Conservation (phyloP, 805 yeast genomes). For the Lachancea fermentati region DNA sequence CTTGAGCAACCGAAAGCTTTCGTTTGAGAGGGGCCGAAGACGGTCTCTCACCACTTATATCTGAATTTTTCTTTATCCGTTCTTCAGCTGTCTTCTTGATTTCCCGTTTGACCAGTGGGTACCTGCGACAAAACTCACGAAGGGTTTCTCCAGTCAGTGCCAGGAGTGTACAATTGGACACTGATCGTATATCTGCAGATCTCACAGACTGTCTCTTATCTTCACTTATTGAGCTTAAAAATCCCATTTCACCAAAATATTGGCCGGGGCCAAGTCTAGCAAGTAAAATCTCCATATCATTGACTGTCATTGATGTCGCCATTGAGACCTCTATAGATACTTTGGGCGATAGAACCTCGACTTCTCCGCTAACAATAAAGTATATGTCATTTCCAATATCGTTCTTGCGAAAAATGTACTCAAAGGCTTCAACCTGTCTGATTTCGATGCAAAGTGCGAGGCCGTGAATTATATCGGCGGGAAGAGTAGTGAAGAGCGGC, state of each 20-base stretch:
- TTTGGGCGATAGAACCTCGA: constrained; percentile 49
- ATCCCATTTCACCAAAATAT: constrained; percentile 76
- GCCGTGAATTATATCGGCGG: constrained; percentile 54
- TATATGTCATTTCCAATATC: constrained; percentile 59
- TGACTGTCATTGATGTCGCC: constrained; percentile 36
- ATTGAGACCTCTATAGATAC: constrained; percentile 13
- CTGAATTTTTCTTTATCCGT: constrained; percentile 35
- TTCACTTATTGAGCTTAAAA: constrained; percentile 43
- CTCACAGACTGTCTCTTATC: constrained; percentile 30
- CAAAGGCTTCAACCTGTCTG: constrained; percentile 46
- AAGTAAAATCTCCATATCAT: constrained; percentile 19
- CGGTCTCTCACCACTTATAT: constrained; percentile 3
- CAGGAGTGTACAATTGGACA: constrained; percentile 53
- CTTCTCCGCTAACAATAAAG: constrained; percentile 63
- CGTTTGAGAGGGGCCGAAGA: too few species aligned
- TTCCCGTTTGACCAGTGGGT: constrained; percentile 53
- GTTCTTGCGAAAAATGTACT: constrained; percentile 54
- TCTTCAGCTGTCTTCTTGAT: constrained; percentile 56
- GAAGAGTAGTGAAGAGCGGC: constrained; percentile 54
- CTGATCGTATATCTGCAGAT: constrained; percentile 61
- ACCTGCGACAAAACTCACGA: constrained; percentile 48
- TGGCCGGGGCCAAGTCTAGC: constrained; percentile 60
- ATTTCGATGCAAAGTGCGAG: constrained; percentile 62
- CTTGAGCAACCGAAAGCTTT: too few species aligned
- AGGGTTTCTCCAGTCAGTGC: constrained; percentile 53